phyloP scores from a whole-genome alignment of 495 filamentous ascomycete genomes.

The Penicillium egyptiacum region DNA sequence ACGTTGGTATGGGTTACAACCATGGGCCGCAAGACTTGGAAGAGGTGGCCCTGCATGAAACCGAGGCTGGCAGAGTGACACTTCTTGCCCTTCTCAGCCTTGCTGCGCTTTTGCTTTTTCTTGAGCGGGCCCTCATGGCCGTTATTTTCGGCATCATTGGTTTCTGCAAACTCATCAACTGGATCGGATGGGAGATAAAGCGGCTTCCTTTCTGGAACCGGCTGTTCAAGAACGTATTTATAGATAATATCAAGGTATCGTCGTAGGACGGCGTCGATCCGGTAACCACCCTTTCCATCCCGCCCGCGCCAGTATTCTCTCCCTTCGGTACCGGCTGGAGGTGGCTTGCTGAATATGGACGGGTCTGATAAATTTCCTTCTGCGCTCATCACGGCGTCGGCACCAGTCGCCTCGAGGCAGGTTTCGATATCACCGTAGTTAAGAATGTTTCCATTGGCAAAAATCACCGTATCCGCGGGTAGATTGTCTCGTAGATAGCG shows the following conservation, averaged over 20 bases:
- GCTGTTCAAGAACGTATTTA: conserved; percentile 62
- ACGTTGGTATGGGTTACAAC: conserved; percentile 75
- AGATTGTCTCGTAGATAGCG: conserved; percentile 80
- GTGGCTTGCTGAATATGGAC: conserved; percentile 73
- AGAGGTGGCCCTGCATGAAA: conserved; percentile 89
- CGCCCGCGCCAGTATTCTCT: conserved; percentile 82
- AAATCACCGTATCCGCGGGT: conserved; percentile 84
- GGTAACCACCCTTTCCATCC: conserved; percentile 80
- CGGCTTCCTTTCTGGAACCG: conserved; percentile 62
- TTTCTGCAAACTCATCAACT: conserved; percentile 38
- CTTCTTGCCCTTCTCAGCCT: conserved; percentile 44
- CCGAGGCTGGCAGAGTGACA: conserved; percentile 66
- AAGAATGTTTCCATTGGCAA: conserved; percentile 95
- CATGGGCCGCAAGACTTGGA: conserved; percentile 83
- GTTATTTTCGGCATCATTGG: conserved; percentile 33
- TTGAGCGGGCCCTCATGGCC: conserved; percentile 40
- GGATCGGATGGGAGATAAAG: conserved; percentile 73
- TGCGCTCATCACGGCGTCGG: conserved; percentile 92
- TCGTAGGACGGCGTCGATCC: conserved; percentile 82
- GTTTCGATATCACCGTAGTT: conserved; percentile 73
- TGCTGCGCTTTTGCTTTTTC: conserved; percentile 62
- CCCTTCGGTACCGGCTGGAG: conserved; percentile 59
- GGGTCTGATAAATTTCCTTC: conserved; percentile 94
- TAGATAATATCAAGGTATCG: conserved; percentile 90
- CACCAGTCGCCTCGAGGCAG: conserved; percentile 83